phyloP scores from a whole-genome alignment of 495 filamentous ascomycete genomes.

The Hypoxylon crocopeplum region DNA sequence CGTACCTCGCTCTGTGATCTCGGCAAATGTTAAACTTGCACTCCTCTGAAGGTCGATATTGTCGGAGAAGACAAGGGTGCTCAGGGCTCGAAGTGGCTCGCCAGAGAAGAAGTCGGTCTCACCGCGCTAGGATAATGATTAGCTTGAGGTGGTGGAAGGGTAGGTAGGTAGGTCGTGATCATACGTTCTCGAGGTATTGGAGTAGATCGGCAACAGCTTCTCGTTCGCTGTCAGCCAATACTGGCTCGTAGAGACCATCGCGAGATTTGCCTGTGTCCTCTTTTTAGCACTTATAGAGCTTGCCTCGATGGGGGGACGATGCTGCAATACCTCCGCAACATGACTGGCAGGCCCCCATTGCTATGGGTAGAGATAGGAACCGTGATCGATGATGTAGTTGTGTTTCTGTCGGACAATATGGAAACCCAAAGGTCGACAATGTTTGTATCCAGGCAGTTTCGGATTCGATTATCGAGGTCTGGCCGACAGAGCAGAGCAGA shows the following conservation, averaged over 20 bases:
- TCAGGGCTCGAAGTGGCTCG: constrained; percentile 92
- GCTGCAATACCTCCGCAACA: constrained; percentile 57
- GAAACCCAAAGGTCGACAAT: constrained; percentile 6
- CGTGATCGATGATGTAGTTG: constrained; percentile 32
- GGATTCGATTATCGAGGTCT: constrained; percentile 11
- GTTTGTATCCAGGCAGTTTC: background rate
- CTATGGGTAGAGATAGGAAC: constrained; percentile 25
- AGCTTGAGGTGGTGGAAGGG: constrained; percentile 31
- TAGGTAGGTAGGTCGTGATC: constrained; percentile 37
- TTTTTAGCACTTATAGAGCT: constrained; percentile 29
- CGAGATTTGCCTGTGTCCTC: constrained; percentile 74
- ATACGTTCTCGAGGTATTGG: constrained; percentile 93
- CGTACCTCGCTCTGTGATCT: constrained; percentile 97
- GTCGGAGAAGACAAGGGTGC: constrained; percentile 95
- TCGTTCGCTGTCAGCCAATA: constrained; percentile 93
- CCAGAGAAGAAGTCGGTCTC: constrained; percentile 99
- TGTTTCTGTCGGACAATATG: constrained; percentile 6
- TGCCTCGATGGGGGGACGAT: constrained; percentile 8
- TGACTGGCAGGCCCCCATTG: constrained; percentile 58
- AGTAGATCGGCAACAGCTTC: constrained; percentile 97
- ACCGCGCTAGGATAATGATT: constrained; percentile 65
- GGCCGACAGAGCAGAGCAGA: background rate
- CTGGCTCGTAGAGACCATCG: constrained; percentile 94
- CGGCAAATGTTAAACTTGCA: constrained; percentile 96
- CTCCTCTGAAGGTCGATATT: constrained; percentile 98